Base-by-base conservation (phyloP, 2,329 filamentous ascomycete genomes). In the Aspergillus arachidicola region DNA sequence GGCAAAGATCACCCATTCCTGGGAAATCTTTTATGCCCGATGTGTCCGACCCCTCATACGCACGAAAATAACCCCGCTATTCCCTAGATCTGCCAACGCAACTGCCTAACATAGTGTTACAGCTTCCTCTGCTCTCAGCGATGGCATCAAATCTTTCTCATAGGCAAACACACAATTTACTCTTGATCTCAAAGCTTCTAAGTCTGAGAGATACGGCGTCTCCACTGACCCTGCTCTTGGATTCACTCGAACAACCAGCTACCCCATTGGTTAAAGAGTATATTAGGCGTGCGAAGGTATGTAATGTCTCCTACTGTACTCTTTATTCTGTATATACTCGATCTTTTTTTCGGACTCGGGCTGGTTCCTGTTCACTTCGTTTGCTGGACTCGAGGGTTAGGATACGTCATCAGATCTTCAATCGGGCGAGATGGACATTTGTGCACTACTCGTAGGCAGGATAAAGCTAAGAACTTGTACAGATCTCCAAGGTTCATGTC, bases 191-290 rank as follows among this genome's bases (percentile, higher is more conserved):
- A 66, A 94, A 93, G 73, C 82, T 97, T 2, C 83, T 97, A 66
- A 92, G 89, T 73, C 82, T 92, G 61, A 86, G 92, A 66, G 91
- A 95, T 76, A 88, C 87, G 61, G 88, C 91, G 16, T 96, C 93
- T 56, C 94, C 94, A 3, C 88, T 98, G 72, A 97, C 94, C 0
- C 82, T 98, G 30, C 79, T 97, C 3, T 83, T 97, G 61, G 94
- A 98, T 77, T 92, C 85, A 38, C 83, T 97, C 34, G 93, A 96
- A 79, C 93, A 97, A 79, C 88, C 89, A 30, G 91, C 89, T 7
- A 84, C 83, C 34, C 89, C 89, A 0, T 79, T 97, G 4, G 67
- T 94, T 2, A 80, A 82, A 21, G 93, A 97, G 77, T 92, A 94
- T 77, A 86, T 91, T 59, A 82, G 84, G 54, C 86, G 94, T 70